These are phyloP conservation scores for Knoxdaviesia capensis DNA, from an alignment of 2,329 filamentous ascomycete genomes.

Conservation along the genomic window DNA sequence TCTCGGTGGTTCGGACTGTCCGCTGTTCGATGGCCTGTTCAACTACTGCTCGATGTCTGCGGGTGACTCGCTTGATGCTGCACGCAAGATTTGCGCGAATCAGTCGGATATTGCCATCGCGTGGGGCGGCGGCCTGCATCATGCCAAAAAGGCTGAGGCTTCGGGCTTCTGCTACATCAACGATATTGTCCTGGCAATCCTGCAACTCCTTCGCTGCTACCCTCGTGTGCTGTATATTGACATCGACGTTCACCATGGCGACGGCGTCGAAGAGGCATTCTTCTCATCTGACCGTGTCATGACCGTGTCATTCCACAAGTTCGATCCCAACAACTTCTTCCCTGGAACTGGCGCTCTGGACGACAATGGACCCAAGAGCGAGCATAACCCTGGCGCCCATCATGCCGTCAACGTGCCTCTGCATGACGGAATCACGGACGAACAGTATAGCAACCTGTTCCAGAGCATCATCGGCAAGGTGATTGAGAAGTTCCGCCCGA, in stretches of 20 bases:
- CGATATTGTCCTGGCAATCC: slow-evolving; percentile 85
- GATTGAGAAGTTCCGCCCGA: slow-evolving; percentile 67
- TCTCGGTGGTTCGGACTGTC: slow-evolving; percentile 79
- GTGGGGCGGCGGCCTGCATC: slow-evolving; percentile 91
- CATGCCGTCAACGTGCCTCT: slow-evolving; percentile 82
- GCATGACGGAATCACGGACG: slow-evolving; percentile 77
- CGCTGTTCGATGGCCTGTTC: slow-evolving; percentile 87
- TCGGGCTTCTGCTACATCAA: slow-evolving; percentile 98
- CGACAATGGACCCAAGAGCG: slow-evolving; percentile 65
- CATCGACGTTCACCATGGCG: slow-evolving; percentile 81
- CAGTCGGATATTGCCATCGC: slow-evolving; percentile 94
- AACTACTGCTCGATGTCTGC: slow-evolving; percentile 90
- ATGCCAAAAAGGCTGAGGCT: slow-evolving; percentile 85
- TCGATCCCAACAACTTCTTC: slow-evolving; percentile 68
- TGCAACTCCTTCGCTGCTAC: slow-evolving; percentile 66
- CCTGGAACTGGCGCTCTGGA: slow-evolving; percentile 77
- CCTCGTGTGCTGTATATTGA: slow-evolving; percentile 86
- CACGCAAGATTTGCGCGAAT: slow-evolving; percentile 65
- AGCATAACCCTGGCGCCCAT: slow-evolving; percentile 71
- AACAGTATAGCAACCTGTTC: slow-evolving; percentile 75
- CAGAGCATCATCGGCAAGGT: slow-evolving; percentile 59
- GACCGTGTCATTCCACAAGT: slow-evolving; percentile 93
- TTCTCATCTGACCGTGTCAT: slow-evolving; percentile 78
- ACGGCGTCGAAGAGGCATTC: slow-evolving; percentile 81
- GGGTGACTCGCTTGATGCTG: slow-evolving; percentile 77